Conservation (phyloP, 2,329 filamentous ascomycete species). For the Colletotrichum sp. region DNA sequence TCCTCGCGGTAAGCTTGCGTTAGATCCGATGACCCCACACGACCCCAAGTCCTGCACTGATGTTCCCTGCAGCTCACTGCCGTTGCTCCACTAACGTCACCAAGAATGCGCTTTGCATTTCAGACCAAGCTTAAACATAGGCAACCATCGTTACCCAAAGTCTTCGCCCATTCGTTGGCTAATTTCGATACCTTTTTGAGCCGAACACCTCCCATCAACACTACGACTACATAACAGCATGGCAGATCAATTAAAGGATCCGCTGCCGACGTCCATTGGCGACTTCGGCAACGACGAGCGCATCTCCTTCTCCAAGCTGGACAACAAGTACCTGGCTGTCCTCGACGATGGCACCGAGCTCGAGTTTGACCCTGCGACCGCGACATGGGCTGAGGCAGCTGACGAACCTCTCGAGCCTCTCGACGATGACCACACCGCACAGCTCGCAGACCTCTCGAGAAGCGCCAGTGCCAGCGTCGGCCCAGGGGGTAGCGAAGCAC, state of each 20-base stretch:
- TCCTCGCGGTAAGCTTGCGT: not conserved
- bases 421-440: slow-evolving; percentile 33
- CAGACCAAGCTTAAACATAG: not conserved
- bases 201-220: not conserved
- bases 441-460: slow-evolving; percentile 25
- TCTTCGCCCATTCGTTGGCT: not conserved
- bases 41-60: not conserved
- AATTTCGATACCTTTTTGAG: not conserved
- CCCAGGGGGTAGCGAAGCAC: not conserved
- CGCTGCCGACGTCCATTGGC: slow-evolving; percentile 64
- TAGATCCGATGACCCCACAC: slow-evolving; percentile 8
- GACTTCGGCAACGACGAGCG: slow-evolving; percentile 80
- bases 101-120: slow-evolving; percentile 1
- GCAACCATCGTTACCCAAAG: not conserved
- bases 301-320: slow-evolving; percentile 84
- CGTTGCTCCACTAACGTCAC: slow-evolving; percentile 17
- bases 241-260: slow-evolving; percentile 32
- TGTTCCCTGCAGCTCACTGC: slow-evolving; percentile 4
- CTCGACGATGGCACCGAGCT: slow-evolving; percentile 85
- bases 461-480: slow-evolving; percentile 16
- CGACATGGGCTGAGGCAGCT: slow-evolving; percentile 76
- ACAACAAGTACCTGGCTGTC: slow-evolving; percentile 83
- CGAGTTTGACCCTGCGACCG: slow-evolving; percentile 75
- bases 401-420: slow-evolving; percentile 46
- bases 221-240: not conserved